These are phyloP conservation scores for Globisporangium cederbergense DNA, from an alignment of 352 stramenopile species.

Conservation along the genomic window DNA sequence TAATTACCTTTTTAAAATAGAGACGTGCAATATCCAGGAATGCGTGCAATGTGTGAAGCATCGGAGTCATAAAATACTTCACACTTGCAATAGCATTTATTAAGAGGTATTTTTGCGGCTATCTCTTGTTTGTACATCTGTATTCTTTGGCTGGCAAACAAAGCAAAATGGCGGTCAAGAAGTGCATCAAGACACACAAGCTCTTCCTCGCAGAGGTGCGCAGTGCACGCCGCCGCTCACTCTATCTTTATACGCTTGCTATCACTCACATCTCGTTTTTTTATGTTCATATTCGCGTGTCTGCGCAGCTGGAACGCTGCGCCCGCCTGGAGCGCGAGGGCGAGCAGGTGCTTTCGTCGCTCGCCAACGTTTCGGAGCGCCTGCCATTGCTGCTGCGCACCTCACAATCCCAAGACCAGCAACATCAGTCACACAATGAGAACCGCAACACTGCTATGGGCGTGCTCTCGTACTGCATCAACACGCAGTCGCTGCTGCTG, in stretches of 20 bases:
- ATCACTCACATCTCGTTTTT: neutral
- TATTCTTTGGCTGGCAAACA: neutral
- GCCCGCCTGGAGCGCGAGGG: slow-evolving; percentile 55
- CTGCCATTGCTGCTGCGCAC: slow-evolving; percentile 39
- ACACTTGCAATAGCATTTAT: neutral
- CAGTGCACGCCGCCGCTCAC: neutral
- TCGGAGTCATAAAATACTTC: neutral
- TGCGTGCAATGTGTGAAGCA: neutral
- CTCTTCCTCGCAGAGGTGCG: slow-evolving; percentile 56
- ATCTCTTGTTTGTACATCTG: neutral
- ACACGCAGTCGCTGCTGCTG: slow-evolving; percentile 41
- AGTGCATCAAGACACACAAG: slow-evolving; percentile 63
- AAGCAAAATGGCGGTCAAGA: slow-evolving; percentile 46
- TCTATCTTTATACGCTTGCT: neutral
- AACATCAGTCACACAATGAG: slow-evolving; percentile 1
- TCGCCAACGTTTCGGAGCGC: slow-evolving; percentile 63
- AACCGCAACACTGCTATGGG: slow-evolving; percentile 21
- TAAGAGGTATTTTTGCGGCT: neutral
- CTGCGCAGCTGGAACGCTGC: slow-evolving; percentile 40
- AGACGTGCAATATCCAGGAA: neutral
- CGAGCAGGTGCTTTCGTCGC: slow-evolving; percentile 57
- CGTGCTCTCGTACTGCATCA: slow-evolving; percentile 36
- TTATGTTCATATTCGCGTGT: neutral
- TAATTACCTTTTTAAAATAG: neutral
- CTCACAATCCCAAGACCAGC: neutral